phyloP scores from a whole-genome alignment of 148 eudicot genomes.

The Rhododendron ferrugineum region DNA sequence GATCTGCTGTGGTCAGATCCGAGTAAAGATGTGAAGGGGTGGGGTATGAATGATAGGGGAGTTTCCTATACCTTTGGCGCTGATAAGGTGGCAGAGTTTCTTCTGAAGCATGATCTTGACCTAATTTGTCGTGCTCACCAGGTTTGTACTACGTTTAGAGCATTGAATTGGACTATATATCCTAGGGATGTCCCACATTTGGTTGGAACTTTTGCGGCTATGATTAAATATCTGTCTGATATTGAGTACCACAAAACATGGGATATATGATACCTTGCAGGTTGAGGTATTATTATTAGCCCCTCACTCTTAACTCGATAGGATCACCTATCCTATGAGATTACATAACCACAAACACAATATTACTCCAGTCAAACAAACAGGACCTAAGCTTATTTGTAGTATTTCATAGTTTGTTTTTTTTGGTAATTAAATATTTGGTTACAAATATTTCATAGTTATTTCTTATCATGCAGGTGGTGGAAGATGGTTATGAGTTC shows the following conservation, averaged over 20 bases:
- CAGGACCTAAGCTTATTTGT: background rate
- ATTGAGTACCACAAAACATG: background rate
- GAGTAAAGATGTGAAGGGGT: conserved; percentile 38
- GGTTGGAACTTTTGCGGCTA: background rate
- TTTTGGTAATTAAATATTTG: too few relatives aligned
- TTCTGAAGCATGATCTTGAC: conserved; percentile 41
- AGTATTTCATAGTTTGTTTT: background rate
- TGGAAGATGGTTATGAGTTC: conserved; percentile 54
- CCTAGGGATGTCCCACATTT: background rate
- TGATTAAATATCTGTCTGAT: background rate
- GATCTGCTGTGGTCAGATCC: conserved; percentile 55
- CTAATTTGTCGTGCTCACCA: conserved; percentile 47
- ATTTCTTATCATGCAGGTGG: conserved; percentile 28
- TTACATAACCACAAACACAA: background rate
- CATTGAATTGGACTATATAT: background rate
- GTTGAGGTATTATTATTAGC: background rate
- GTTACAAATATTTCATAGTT: background rate
- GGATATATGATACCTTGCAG: background rate
- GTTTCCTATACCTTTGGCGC: conserved; percentile 47
- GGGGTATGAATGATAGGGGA: conserved; percentile 55
- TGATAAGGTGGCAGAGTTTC: conserved; percentile 41
- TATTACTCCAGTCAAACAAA: background rate
- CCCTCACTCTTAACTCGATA: background rate
- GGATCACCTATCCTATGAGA: background rate
- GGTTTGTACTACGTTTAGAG: conserved; percentile 16